Evolutionary conservation across 805 yeast genomes (phyloP), one percentile per base, ranked within the genome.

Genomic region (Ogataea polymorpha): DNA sequence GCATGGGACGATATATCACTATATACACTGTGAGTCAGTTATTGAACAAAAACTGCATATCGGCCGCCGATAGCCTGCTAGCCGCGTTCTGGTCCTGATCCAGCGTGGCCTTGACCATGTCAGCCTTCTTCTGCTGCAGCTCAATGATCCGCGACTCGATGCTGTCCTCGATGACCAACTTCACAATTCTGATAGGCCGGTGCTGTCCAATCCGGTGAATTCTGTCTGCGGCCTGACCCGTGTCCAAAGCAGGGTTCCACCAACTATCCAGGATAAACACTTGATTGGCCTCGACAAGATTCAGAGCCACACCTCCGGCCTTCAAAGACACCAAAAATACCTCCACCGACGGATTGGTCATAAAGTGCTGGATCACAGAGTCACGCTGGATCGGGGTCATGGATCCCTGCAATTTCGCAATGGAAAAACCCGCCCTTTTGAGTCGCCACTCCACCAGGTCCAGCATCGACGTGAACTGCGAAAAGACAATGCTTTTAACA

Each of bases 201-300:
- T 77, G 86, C 62, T 93, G 99, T 5, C 98, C 97, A 48, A 93
- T 93, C 66, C 99, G 79, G 65, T 93, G 98, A 16, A 93, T 97
- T 67, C 99, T 80, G 63, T 93, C 99, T 64, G 96, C 96, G 37
- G 95, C 83, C 62, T 93, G 99, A 2, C 65, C 65, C 89, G 97
- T 93, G 62, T 93, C 99, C 6, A 91, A 93, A 51, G 95, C 85
- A 1, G 98, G 98, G 60, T 93, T 95, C 98, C 99, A 93, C 99
- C 99, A 93, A 25, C 98, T 98, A 56, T 93, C 99, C 71, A 93
- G 71, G 32, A 93, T 73, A 53, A 93, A 93, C 34, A 93, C 98
- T 56, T 91, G 98, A 2, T 95, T 89, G 0, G 99, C 98, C 56
- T 95, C 99, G 57, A 96, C 91, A 49, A 93, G 71, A 60, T 93